Conservation (phyloP, 2,329 filamentous ascomycete genomes). For the Stagonosporopsis rhizophila region DNA sequence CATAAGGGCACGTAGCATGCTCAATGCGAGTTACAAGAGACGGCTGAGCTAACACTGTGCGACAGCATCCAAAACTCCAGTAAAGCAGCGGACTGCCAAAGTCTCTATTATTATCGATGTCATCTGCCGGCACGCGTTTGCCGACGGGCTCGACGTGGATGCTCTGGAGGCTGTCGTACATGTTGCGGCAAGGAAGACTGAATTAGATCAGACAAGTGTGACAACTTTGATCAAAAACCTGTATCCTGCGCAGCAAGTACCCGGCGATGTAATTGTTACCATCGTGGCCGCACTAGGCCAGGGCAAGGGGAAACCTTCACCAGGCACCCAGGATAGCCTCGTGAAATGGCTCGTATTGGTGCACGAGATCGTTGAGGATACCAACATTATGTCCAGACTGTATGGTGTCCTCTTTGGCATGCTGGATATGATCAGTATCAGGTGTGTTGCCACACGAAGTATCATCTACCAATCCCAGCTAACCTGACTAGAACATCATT, state of each 20-base stretch:
- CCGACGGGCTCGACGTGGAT: constrained; percentile 68
- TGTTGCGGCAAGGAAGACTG: constrained; percentile 69
- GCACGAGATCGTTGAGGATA: constrained; percentile 72
- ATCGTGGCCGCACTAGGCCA: constrained; percentile 78
- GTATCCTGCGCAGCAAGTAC: constrained; percentile 74
- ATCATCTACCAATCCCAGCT: constrained; percentile 21
- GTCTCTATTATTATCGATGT: constrained; percentile 70
- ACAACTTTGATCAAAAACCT: constrained; percentile 74
- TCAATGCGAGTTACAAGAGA: constrained; percentile 24
- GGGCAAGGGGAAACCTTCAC: constrained; percentile 75
- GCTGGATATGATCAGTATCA: constrained; percentile 78
- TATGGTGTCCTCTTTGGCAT: constrained; percentile 83
- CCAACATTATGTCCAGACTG: constrained; percentile 68
- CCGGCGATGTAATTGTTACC: constrained; percentile 66
- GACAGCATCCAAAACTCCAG: constrained; percentile 54
- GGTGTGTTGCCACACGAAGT: constrained; percentile 53
- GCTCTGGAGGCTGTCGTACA: constrained; percentile 70
- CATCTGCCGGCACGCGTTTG: constrained; percentile 69
- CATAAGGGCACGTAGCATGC: constrained; percentile 40
- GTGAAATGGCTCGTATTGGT: constrained; percentile 81
- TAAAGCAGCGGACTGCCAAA: constrained; percentile 69
- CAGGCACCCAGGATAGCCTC: constrained; percentile 72
- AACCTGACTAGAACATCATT: constrained; percentile 55
- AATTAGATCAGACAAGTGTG: constrained; percentile 78
- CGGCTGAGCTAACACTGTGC: constrained; percentile 30